Evolutionary conservation across 768 basidiomycete genomes (phyloP), one percentile per base, ranked within the genome.

Genomic region (Strobilomyces echinocephalus): DNA sequence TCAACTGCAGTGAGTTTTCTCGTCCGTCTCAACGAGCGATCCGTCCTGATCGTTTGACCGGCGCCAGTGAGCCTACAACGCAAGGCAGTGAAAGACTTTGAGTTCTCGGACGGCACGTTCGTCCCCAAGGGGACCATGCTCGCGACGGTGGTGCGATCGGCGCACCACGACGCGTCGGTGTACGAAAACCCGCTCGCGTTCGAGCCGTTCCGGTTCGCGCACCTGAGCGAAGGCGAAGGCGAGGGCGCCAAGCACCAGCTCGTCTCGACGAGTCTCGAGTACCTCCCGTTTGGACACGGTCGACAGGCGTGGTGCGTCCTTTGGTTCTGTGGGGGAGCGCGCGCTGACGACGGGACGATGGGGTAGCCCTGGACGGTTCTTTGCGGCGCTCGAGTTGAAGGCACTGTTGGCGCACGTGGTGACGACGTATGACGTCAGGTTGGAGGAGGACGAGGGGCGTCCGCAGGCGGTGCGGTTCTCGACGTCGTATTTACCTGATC

Each of bases 381-480:
- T 79, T 53, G 74, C 76, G 2, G 71, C 70, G 9, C 65, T 60
- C 20, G 68, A 73, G 54, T 57, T 82, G 64, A 80, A 81, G 58
- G 61, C 70, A 0, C 72, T 81, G 64, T 50, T 39, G 39, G 39
- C 39, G 39, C n/a, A 20, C 18, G 18, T 39, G 7, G 39, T 39
- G 39, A n/a, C 18, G 68, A 45, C 45, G 24, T 63, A 63, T 16
- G 62, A 63, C 12, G 18, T 63, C 18, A 39, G 18, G 39, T 20
- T 39, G 39, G 39, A 39, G 18, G 39, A 39, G 4, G 35, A 16
- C 35, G 35, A 4, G 35, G 15, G 2, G 35, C 35, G 35, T 36
- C 35, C 35, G 14, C 10, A 35, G 38, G n/a, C 38, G 38, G 16
- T 39, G 38, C 38, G 38, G 9, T 39, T 39, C 10, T 18, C 9